A percentile compares a stretch with the other conserved stretches of the same genome.
Conservation (phyloP, 345 rosid species). For the Lepidium africanum region DNA sequence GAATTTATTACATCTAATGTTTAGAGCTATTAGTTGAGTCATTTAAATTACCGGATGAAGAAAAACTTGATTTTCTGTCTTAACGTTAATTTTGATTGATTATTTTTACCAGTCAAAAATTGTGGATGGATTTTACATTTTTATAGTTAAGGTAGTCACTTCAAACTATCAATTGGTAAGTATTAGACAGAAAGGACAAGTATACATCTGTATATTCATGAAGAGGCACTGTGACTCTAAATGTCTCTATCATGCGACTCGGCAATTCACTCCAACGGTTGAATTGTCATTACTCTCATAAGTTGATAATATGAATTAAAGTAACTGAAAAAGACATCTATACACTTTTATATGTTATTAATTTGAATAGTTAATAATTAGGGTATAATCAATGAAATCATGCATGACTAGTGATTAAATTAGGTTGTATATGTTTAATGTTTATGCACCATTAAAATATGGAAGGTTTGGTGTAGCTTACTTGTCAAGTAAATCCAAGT, state of each 20-base stretch:
- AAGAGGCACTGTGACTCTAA: slow-evolving; percentile 24
- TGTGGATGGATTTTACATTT: too few relatives aligned
- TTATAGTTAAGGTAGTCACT: too few relatives aligned
- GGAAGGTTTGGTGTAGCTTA: slow-evolving; percentile 23
- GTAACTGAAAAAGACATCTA: slow-evolving; percentile 19
- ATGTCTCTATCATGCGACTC: slow-evolving; percentile 26
- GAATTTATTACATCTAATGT: too few relatives aligned
- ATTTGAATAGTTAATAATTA: not conserved
- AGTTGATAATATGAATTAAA: slow-evolving; percentile 1
- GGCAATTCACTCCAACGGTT: slow-evolving; percentile 15
- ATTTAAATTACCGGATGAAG: too few relatives aligned
- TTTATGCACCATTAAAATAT: not conserved
- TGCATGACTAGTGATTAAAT: slow-evolving; percentile 3
- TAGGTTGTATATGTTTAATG: not conserved
- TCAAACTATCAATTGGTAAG: too few relatives aligned
- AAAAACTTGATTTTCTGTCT: too few relatives aligned
- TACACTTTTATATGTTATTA: not conserved
- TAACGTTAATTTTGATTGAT: too few relatives aligned
- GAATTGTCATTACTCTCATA: slow-evolving; percentile 3
- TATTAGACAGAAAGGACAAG: not conserved
- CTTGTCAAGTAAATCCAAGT: slow-evolving; percentile 71
- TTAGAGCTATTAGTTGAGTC: too few relatives aligned
- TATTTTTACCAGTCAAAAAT: too few relatives aligned
- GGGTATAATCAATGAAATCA: slow-evolving; percentile 17
- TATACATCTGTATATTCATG: slow-evolving; percentile 11